Evolutionary conservation across 805 yeast genomes (phyloP).

Genomic region (Wickerhamiella cacticola): DNA sequence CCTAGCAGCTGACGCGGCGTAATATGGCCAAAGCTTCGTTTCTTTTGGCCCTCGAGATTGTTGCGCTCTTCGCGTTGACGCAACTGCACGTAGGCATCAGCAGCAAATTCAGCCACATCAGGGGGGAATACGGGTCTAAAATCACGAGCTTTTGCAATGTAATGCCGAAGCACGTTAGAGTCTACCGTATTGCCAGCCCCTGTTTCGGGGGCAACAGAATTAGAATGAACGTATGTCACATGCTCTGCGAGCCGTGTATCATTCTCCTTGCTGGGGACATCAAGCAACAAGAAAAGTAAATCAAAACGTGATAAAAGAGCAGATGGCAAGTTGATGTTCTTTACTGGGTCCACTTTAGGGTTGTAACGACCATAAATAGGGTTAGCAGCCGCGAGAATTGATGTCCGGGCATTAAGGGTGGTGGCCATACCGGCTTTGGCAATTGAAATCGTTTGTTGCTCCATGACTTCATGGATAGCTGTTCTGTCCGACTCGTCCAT

Average conservation of each 20-base stretch:
- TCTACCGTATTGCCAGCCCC: constrained; percentile 53
- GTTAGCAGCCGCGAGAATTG: constrained; percentile 96
- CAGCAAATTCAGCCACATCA: constrained; percentile 77
- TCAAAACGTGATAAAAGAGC: constrained; percentile 93
- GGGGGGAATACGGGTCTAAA: constrained; percentile 75
- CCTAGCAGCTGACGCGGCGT: constrained; percentile 93
- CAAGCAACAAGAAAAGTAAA: constrained; percentile 72
- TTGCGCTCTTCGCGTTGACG: constrained; percentile 81
- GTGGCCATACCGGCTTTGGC: constrained; percentile 97
- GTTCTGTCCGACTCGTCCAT: constrained; percentile 97
- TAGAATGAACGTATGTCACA: constrained; percentile 93
- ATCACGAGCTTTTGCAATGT: constrained; percentile 71
- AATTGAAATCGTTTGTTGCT: constrained; percentile 94
- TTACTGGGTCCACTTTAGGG: constrained; percentile 78
- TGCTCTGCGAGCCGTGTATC: constrained; percentile 86
- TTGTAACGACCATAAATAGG: constrained; percentile 93
- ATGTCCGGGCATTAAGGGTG: constrained; percentile 87
- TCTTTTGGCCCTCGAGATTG: constrained; percentile 45
- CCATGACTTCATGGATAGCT: constrained; percentile 98
- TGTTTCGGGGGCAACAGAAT: constrained; percentile 64
- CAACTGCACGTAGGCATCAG: constrained; percentile 75
- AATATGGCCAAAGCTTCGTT: constrained; percentile 73
- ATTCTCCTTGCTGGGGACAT: constrained; percentile 62
- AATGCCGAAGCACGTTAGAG: constrained; percentile 71
- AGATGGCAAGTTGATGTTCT: constrained; percentile 92